Base-by-base conservation (phyloP, 2,329 filamentous ascomycete species). In the Teratosphaeria epicoccoides region DNA sequence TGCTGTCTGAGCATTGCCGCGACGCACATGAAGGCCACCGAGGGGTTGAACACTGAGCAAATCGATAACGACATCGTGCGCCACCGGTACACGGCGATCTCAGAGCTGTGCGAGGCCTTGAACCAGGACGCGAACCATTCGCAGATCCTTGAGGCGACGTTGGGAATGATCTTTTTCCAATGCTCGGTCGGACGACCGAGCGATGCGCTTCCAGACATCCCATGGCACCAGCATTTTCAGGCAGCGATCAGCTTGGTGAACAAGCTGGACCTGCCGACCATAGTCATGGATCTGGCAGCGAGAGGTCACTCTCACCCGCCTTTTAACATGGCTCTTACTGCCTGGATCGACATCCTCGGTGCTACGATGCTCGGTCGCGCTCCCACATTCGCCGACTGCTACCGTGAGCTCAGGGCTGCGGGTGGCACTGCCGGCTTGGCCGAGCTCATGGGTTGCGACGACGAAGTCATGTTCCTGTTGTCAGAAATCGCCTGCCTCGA, bases 301-400 rank as follows among this genome's bases (percentile, higher is more conserved):
- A 58, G 53, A 25, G 59, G 57, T 12, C 74, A 76, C n/a, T 73
- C 78, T 57, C 84, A 84, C 56, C 82, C 87, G 4, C 85, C 88
- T 10, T 96, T 96, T 80, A 95, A 90, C 78, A 96, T 96, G 89
- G 90, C 88, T 1, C 75, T 95, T 57, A 85, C 88, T 5, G 78
- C 89, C 9, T 97, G 93, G 93, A 95, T 97, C 63, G 93, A 98
- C 70, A 96, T 98, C 59, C 81, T 97, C 28, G 93, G 93, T 57
- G 84, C 90, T 1, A 95, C 90, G 9, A 95, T 98, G 83, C 80
- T 87, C 56, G 90, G 90, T 28, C 81, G 82, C 52, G 85, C 88
- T 9, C 93, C 93, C 6, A 80, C 81, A 7, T 97, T 96, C 65
- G 89, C 93, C 4, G 87, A 96, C 72, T 88, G 86, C n/a, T 98